These are phyloP conservation scores for Fusarium sambucinum DNA, from an alignment of 2,329 filamentous ascomycete species.

Conservation along the genomic window DNA sequence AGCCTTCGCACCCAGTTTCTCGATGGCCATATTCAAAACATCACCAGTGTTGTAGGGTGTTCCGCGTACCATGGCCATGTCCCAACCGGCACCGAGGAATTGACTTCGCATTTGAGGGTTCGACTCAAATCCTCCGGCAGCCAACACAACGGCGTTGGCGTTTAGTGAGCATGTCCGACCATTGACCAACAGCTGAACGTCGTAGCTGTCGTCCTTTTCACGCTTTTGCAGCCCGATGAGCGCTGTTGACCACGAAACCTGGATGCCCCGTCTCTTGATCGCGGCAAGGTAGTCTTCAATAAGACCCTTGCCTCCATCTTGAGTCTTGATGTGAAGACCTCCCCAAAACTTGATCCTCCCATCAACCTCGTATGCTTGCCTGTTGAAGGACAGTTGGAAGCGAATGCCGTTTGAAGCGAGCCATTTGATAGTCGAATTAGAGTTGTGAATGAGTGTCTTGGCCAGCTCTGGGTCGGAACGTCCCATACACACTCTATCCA, in stretches of 20 bases:
- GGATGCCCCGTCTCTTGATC: background rate
- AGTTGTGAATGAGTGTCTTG: constrained; percentile 6
- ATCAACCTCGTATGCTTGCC: constrained; percentile 19
- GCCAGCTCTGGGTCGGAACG: constrained; percentile 20
- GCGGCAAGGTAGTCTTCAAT: constrained; percentile 21
- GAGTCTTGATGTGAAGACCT: constrained; percentile 15
- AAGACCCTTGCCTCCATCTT: constrained; percentile 20
- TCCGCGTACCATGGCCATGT: constrained; percentile 47
- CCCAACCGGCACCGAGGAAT: constrained; percentile 57
- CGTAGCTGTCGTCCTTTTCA: background rate
- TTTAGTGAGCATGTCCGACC: fast-evolving
- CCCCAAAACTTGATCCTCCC: constrained; percentile 23
- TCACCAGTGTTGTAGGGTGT: constrained; percentile 32
- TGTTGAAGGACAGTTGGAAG: constrained; percentile 21
- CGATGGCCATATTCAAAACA: background rate
- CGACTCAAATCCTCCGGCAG: constrained; percentile 50
- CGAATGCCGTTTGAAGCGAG: constrained; percentile 18
- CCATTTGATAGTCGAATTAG: constrained; percentile 20
- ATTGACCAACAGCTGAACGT: background rate
- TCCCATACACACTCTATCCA: constrained; percentile 25
- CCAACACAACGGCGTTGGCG: constrained; percentile 2
- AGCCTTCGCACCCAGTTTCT: constrained; percentile 3
- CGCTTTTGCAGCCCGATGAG: constrained; percentile 2
- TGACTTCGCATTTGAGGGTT: constrained; percentile 68
- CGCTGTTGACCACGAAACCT: constrained; percentile 13